Base-by-base conservation (phyloP, 2,329 filamentous ascomycete genomes). In the Pleurostoma richardsiae region DNA sequence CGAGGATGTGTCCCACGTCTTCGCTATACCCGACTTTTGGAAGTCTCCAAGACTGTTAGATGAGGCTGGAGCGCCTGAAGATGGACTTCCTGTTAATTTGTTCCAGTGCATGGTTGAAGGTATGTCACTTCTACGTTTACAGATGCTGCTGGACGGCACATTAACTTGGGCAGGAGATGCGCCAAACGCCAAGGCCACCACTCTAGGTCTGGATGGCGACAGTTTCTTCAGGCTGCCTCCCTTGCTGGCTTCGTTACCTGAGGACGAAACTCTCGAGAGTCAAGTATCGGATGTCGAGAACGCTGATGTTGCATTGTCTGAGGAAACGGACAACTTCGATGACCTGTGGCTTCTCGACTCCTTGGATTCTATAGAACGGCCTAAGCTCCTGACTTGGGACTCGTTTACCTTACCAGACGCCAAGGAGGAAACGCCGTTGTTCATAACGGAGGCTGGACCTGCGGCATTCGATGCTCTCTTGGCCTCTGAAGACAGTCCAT, bases 391-490 rank as follows among this genome's bases (percentile, higher is more conserved):
- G 50, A 85, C 83, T 1, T 94, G 88, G 88, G 83, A 90, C 53
- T 68, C 65, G 2, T 91, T 91, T 55, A 66, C 74, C 2, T 60
- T 65, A 8, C 55, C 65, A 1, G 60, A 69, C n/a, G 58, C 68
- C 4, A 59, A 69, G 4, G 64, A 69, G 7, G 53, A 61, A 2
- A 49, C 60, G 40, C 67, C 73, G 46, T 39, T 74, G 2, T 84
- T 87, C 51, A 66, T 90, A 10, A 84, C 82, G 3, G 88, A 94
- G 64, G 80, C 83, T 29, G 85, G 85, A 0, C 71, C 84, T 2
- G 63, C 63, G 7, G 73, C 78, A 2, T 88, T 88, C 50, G 86
- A 92, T 66, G 79, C 84, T 5, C 71, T 82, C 3, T 54, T 86
- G 4, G 56, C 59, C 51, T 63, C 67, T 42, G 53, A 59, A 19